Evolutionary conservation across 192 early-diverging fungal species (phyloP).

Genomic region (Dispira parvispora): DNA sequence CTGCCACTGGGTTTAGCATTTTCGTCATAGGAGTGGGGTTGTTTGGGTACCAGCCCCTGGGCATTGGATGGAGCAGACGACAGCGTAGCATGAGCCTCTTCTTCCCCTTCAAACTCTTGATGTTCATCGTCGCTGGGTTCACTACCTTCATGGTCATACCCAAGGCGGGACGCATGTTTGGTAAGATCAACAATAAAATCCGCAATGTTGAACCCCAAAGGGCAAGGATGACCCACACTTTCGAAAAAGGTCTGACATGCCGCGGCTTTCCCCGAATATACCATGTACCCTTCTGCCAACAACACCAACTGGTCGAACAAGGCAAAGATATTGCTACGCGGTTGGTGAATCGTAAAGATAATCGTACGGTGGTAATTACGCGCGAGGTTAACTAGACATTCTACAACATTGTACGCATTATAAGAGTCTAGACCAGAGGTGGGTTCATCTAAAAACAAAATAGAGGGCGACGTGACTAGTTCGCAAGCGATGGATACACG

Average conservation of each 20-base stretch:
- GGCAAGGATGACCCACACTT: conserved; percentile 61
- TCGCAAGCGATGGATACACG: conserved; percentile 89
- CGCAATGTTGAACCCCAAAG: conserved; percentile 79
- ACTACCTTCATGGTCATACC: not conserved
- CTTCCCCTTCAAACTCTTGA: no score
- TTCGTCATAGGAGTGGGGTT: no score
- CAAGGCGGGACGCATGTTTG: conserved; percentile 6
- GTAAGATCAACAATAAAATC: conserved; percentile 47
- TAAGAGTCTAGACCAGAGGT: conserved; percentile 77
- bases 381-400: conserved; percentile 65
- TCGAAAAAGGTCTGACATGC: conserved; percentile 52
- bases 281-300: conserved; percentile 59
- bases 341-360: conserved; percentile 90
- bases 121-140: no score
- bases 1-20: no score
- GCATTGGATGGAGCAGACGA: no score
- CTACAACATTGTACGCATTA: conserved; percentile 90
- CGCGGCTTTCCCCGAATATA: conserved; percentile 64
- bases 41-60: no score
- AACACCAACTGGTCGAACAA: conserved; percentile 82
- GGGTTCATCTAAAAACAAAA: conserved; percentile 79
- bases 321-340: conserved; percentile 76
- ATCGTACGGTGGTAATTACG: conserved; percentile 61
- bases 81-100: no score
- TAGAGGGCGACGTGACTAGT: conserved; percentile 78